phyloP scores from a whole-genome alignment of 2,329 filamentous ascomycete species.

The Graphiopsis chlorocephala region DNA sequence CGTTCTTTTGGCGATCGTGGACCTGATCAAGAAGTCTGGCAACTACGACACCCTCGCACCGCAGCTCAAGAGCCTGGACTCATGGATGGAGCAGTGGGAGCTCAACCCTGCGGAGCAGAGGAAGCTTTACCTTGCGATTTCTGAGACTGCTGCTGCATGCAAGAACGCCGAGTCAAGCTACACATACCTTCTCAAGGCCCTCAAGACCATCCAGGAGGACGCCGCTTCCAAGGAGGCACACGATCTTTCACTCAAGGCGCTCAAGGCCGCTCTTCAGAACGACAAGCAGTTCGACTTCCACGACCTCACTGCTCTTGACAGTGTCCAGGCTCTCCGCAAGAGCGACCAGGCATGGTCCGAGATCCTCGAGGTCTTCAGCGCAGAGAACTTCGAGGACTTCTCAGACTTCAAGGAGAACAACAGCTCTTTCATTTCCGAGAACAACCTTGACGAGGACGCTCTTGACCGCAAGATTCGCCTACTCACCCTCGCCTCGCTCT shows the following conservation, averaged over 20 bases:
- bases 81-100: constrained; percentile 81
- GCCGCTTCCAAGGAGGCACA: constrained; percentile 54
- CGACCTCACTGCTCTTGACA: constrained; percentile 66
- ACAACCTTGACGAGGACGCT: constrained; percentile 66
- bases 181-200: constrained; percentile 70
- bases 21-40: constrained; percentile 64
- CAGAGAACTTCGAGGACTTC: constrained; percentile 92
- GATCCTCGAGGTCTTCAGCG: constrained; percentile 90
- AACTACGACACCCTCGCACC: constrained; percentile 78
- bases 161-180: constrained; percentile 74
- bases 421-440: constrained; percentile 75
- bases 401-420: constrained; percentile 93
- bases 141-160: constrained; percentile 74
- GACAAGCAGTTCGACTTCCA: constrained; percentile 70
- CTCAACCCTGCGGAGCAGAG: constrained; percentile 77
- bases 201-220: constrained; percentile 69
- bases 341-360: constrained; percentile 84
- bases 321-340: constrained; percentile 81
- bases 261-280: constrained; percentile 65
- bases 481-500: constrained; percentile 85
- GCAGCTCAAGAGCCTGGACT: constrained; percentile 77
- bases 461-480: constrained; percentile 95
- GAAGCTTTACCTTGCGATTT: constrained; percentile 78
- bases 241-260: constrained; percentile 60
- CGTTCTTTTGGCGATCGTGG: constrained; percentile 84